phyloP scores from a whole-genome alignment of 371 early-diverging fungal species.

The Rhizopus delemar region DNA sequence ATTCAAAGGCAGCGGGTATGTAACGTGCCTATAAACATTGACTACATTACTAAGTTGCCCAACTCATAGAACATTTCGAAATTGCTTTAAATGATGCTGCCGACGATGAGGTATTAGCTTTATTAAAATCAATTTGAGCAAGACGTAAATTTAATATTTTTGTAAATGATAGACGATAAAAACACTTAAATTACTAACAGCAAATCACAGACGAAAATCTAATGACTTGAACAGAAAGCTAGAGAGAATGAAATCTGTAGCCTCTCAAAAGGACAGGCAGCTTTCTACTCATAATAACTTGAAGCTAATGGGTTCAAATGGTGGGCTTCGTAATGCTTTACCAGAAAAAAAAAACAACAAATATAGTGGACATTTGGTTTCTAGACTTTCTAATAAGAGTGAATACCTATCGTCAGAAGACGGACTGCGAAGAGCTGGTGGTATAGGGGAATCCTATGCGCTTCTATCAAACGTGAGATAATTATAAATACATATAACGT shows the following conservation, averaged over 20 bases:
- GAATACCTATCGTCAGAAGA: conserved; percentile 3
- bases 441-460: conserved; percentile 30
- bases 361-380: conserved; percentile 10
- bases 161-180: conserved; percentile 12
- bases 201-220: conserved; percentile 23
- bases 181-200: conserved; percentile 20
- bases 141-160: neutral
- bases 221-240: conserved; percentile 21
- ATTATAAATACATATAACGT: neutral
- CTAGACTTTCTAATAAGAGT: conserved; percentile 14
- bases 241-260: conserved; percentile 14
- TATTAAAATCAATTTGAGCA: neutral
- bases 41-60: neutral
- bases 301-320: conserved; percentile 5
- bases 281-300: neutral
- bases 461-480: conserved; percentile 17
- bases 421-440: conserved; percentile 1
- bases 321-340: conserved; percentile 17
- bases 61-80: conserved; percentile 21
- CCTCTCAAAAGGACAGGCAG: conserved; percentile 6
- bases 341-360: conserved; percentile 7
- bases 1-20: conserved; percentile 47
- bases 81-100: conserved; percentile 24
- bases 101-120: conserved; percentile 19
- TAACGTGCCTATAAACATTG: neutral